phyloP scores from a whole-genome alignment of 345 rosid genomes.

The Populus tremula region DNA sequence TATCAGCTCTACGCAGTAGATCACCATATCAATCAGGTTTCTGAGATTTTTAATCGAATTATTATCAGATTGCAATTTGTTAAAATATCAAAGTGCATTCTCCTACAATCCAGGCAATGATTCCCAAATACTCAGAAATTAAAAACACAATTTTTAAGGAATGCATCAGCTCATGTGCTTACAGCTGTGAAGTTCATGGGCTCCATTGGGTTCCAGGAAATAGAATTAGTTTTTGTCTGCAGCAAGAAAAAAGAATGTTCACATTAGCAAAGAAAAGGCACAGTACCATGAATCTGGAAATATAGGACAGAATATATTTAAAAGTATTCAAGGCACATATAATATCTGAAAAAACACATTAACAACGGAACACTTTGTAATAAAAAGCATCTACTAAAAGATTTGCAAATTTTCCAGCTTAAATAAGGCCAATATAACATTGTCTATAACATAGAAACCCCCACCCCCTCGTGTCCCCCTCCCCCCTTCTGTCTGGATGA shows the following conservation, averaged over 20 bases:
- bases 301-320: background rate
- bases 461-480: too few relatives aligned
- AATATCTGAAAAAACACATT: background rate
- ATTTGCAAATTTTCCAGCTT: background rate
- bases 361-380: background rate
- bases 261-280: background rate
- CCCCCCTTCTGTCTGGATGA: too few relatives aligned
- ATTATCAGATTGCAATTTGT: background rate
- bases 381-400: background rate
- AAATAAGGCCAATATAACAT: too few relatives aligned
- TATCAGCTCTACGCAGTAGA: background rate
- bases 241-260: constrained; percentile 14
- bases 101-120: background rate
- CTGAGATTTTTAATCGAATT: background rate
- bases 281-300: background rate
- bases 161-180: constrained; percentile 34
- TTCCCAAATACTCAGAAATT: background rate
- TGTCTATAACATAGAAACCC: too few relatives aligned
- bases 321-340: background rate
- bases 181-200: constrained; percentile 97
- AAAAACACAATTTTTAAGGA: constrained; percentile 1
- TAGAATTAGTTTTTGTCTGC: constrained; percentile 86
- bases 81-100: background rate
- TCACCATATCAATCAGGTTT: background rate
- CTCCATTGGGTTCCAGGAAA: constrained; percentile 98